Conservation (phyloP, 805 yeast genomes). For the Monosporozyma aquatica region DNA sequence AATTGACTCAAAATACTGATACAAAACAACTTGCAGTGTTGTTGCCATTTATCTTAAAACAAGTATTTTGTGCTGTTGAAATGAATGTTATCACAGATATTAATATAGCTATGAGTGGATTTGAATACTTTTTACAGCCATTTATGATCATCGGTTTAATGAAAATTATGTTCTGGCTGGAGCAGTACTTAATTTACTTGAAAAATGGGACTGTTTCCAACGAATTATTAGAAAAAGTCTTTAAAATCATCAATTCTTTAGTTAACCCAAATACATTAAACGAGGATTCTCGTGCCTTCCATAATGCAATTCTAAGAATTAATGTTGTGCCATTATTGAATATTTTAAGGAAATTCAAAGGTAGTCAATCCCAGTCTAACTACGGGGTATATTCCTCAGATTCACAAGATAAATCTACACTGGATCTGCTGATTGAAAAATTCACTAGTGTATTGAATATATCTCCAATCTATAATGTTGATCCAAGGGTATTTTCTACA, state of each 20-base stretch:
- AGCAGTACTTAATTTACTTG: conserved; percentile 33
- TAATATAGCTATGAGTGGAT: conserved; percentile 60
- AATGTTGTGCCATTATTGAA: conserved; percentile 22
- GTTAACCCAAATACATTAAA: conserved; percentile 36
- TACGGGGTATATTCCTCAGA: conserved; percentile 28
- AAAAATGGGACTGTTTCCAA: conserved; percentile 17
- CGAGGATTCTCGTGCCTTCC: conserved; percentile 39
- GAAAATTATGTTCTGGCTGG: conserved; percentile 45
- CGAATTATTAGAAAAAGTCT: conserved; percentile 28
- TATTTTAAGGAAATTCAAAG: conserved; percentile 18
- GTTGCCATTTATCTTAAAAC: conserved; percentile 66
- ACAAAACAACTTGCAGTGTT: conserved; percentile 59
- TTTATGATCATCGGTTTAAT: conserved; percentile 52
- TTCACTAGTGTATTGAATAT: conserved; percentile 15
- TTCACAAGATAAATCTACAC: conserved; percentile 20
- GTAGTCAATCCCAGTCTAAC: conserved; percentile 16
- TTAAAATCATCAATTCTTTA: conserved; percentile 34
- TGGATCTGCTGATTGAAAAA: conserved; percentile 21
- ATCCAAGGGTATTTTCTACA: conserved; percentile 17
- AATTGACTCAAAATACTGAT: conserved; percentile 55
- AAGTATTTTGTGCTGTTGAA: conserved; percentile 54
- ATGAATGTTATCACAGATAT: conserved; percentile 43
- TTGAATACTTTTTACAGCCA: conserved; percentile 80
- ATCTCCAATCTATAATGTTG: conserved; percentile 24
- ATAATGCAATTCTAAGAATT: conserved; percentile 32